Conservation (phyloP, 768 basidiomycete genomes). For the Calvatia gigantea region DNA sequence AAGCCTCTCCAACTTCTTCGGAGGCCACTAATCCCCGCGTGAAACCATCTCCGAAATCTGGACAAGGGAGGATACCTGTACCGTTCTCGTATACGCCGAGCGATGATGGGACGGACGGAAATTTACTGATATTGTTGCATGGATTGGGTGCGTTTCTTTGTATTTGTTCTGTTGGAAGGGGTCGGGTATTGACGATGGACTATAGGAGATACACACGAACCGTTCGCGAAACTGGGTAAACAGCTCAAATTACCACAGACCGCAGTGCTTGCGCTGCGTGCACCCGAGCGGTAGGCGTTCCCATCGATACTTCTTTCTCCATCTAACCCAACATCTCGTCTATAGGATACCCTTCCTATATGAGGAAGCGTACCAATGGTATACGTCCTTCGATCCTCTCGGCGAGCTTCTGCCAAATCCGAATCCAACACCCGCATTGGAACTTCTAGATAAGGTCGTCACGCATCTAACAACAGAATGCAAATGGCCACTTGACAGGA, state of each 20-base stretch:
- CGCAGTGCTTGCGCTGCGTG: slow-evolving; percentile 76
- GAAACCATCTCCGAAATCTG: slow-evolving; percentile 46
- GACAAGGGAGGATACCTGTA: slow-evolving; percentile 38
- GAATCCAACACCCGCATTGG: slow-evolving; percentile 68
- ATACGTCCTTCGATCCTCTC: slow-evolving; percentile 72
- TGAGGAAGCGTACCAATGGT: slow-evolving; percentile 85
- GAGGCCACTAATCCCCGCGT: slow-evolving; percentile 25
- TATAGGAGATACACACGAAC: slow-evolving; percentile 75
- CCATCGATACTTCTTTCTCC: not conserved
- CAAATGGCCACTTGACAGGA: slow-evolving; percentile 60
- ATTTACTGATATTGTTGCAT: slow-evolving; percentile 79
- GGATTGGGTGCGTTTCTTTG: slow-evolving; percentile 58
- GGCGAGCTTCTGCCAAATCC: slow-evolving; percentile 70
- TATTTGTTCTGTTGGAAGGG: not conserved
- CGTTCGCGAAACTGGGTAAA: slow-evolving; percentile 72
- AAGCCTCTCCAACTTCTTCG: slow-evolving; percentile 16
- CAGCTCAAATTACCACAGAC: slow-evolving; percentile 87
- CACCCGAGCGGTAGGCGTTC: slow-evolving; percentile 63
- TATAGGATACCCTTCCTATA: slow-evolving; percentile 73
- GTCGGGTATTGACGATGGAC: not conserved
- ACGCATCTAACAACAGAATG: slow-evolving; percentile 57
- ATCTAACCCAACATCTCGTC: not conserved
- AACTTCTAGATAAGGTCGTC: slow-evolving; percentile 49
- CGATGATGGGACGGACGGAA: slow-evolving; percentile 82
- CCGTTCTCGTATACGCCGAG: slow-evolving; percentile 70